phyloP scores from a whole-genome alignment of 495 filamentous ascomycete species.

The Trichoderma orchidacearum region DNA sequence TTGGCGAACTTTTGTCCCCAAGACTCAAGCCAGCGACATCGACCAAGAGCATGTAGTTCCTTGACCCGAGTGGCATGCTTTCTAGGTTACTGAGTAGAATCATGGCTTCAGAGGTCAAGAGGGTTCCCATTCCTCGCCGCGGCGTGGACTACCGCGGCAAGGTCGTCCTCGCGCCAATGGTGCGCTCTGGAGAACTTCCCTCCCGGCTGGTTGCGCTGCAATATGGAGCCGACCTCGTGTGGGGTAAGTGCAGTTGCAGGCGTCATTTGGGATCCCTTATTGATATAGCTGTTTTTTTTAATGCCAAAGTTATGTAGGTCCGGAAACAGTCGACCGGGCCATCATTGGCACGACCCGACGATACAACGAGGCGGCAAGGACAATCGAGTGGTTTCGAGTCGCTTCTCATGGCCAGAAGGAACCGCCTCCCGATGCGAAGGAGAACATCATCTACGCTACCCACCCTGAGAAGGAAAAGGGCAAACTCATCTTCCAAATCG shows the following conservation, averaged over 20 bases:
- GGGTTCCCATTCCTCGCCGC: conserved; percentile 70
- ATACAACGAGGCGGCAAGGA: conserved; percentile 56
- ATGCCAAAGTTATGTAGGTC: conserved; percentile 37
- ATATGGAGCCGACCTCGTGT: conserved; percentile 93
- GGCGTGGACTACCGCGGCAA: conserved; percentile 91
- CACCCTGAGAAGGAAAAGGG: conserved; percentile 60
- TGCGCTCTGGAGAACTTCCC: conserved; percentile 86
- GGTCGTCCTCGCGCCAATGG: conserved; percentile 93
- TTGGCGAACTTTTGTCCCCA: not conserved
- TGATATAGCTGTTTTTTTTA: not conserved
- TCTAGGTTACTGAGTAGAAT: conserved; percentile 12
- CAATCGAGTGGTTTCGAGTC: conserved; percentile 68
- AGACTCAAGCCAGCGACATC: not conserved
- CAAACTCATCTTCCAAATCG: conserved; percentile 78
- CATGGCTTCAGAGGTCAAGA: conserved; percentile 44
- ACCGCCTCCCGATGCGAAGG: conserved; percentile 30
- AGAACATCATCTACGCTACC: conserved; percentile 70
- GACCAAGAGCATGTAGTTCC: not conserved
- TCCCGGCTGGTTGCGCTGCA: conserved; percentile 75
- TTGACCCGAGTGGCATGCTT: not conserved
- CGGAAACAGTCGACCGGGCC: conserved; percentile 82
- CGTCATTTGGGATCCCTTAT: not conserved
- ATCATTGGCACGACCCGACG: conserved; percentile 74
- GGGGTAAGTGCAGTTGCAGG: conserved; percentile 41
- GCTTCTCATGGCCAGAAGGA: conserved; percentile 50